Evolutionary conservation across 306 rosid genomes (phyloP), one percentile per base, ranked within the genome.

Genomic region (Comarum palustre): DNA sequence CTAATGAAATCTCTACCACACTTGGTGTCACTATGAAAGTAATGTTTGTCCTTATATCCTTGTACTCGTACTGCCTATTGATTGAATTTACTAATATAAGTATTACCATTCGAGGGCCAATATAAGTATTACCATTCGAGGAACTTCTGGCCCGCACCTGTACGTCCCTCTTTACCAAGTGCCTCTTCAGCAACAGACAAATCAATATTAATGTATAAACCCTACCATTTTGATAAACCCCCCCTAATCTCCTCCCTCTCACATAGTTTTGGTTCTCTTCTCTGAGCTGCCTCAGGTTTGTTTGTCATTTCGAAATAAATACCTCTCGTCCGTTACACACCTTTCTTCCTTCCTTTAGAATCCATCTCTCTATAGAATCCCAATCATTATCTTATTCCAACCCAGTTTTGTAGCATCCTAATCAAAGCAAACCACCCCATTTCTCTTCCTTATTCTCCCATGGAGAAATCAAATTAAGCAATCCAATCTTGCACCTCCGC

Each of bases 361-460:
- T 62, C 43, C 22, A 3, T 32, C 25, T 61, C 39, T 15, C 20
- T 29, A 39, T 27, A 19, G 6, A 58, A 58, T 58, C 64, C 38
- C 41, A 15, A 15, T 60, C 66, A 60, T 14, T 32, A 31, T 32
- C 43, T 15, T 32, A 61, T 9, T 64, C 47, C 69, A n/a, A 4
- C 69, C 48, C 69, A n/a, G 19, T 38, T 64, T 64, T 64, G 16
- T 38, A 38, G 69, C 48, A 64, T 38, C 31, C 69, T 20, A 64
- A 64, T 38, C 31, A 38, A 39, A 64, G 69, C 69, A 64, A 63
- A 64, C 25, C 11, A 38, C 8, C 27, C 47, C 13, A 3, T 8
- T 14, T 11, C 34, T 19, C 15, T 51, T 2, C 29, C 7, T 17
- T 8, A 8, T 4, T 46, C 15, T 16, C 8, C 27, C 20, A 4